Evolutionary conservation across 2,329 filamentous ascomycete genomes (phyloP).

Genomic region (Cladosporium sp.): DNA sequence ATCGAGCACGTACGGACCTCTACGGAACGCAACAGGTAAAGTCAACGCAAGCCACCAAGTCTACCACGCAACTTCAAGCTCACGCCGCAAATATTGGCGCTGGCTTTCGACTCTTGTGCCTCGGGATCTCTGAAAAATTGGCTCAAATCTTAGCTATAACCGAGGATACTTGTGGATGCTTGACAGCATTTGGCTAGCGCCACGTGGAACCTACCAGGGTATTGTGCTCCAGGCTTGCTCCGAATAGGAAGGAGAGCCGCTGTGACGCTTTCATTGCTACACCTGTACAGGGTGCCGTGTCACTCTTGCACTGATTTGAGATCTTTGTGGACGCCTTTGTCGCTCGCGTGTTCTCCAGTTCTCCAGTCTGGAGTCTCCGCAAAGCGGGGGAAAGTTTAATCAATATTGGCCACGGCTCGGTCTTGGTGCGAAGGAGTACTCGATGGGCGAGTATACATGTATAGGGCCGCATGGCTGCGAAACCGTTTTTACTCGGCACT

Average conservation of each 20-base stretch:
- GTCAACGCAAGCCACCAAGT: neutral
- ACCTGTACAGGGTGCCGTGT: neutral
- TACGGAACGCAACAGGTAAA: neutral
- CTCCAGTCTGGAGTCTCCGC: neutral
- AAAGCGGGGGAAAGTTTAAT: constrained; percentile 8
- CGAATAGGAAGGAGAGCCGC: neutral
- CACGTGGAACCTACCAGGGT: constrained; percentile 2
- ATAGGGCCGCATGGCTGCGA: neutral
- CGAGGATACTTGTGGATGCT: constrained; percentile 13
- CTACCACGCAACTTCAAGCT: neutral
- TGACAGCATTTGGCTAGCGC: constrained; percentile 7
- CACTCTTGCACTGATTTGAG: neutral
- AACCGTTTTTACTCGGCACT: neutral
- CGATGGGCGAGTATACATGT: constrained; percentile 1
- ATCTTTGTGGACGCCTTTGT: too few relatives aligned
- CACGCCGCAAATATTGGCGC: neutral
- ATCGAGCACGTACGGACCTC: neutral
- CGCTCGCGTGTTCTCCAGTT: neutral
- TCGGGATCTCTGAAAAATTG: constrained; percentile 18
- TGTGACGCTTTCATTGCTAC: neutral
- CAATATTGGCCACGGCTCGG: neutral
- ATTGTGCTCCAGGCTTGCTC: neutral
- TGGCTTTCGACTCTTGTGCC: neutral
- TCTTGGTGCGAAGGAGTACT: neutral
- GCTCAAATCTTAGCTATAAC: constrained; percentile 6